Base-by-base conservation (phyloP, 2,329 filamentous ascomycete species). In the Apiospora sp. region DNA sequence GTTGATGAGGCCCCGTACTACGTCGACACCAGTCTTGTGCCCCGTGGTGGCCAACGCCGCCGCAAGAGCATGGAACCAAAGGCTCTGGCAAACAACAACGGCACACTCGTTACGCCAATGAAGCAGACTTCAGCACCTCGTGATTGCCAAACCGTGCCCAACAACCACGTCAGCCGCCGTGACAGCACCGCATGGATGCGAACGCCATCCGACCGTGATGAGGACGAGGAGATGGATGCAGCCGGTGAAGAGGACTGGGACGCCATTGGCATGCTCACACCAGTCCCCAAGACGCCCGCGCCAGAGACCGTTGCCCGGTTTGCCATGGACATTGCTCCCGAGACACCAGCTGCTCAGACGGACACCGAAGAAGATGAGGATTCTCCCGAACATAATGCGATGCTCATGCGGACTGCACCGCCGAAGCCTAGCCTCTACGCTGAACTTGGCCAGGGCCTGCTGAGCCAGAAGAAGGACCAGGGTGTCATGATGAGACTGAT, bases 11-110 rank as follows among this genome's bases (percentile, higher is more conserved):
- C 85, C 0, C 85, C 89, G 0, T 96, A 94, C 80, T 86, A 87
- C 67, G 89, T 95, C 64, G 92, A 95, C 81, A 90, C 90, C 43
- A 86, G 88, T 1, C 84, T 91, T 61, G 83, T 93, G 46, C 92
- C 93, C 24, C 91, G 93, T 1, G 92, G 92, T 24, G 92, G 92
- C 12, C 88, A 88, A 69, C 91, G 92, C 71, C 90, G 93, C 69
- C 89, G 93, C 71, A 95, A 94, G 86, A 94, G 91, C 76, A 95
- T 96, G 92, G 93, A 95, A 80, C 93, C 93, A 16, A 90, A 88
- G 76, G 89, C 91, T 1, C 82, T 95, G 30, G 87, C 90, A 72
- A 94, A 94, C 76, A 79, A 90, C 74, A 94, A 94, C 74, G 92
- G 92, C 64, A 90, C 86, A 1, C 83, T 93, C 0, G 84, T 92